Conservation (phyloP, 2,329 filamentous ascomycete genomes). For the Emericellopsis atlantica region DNA sequence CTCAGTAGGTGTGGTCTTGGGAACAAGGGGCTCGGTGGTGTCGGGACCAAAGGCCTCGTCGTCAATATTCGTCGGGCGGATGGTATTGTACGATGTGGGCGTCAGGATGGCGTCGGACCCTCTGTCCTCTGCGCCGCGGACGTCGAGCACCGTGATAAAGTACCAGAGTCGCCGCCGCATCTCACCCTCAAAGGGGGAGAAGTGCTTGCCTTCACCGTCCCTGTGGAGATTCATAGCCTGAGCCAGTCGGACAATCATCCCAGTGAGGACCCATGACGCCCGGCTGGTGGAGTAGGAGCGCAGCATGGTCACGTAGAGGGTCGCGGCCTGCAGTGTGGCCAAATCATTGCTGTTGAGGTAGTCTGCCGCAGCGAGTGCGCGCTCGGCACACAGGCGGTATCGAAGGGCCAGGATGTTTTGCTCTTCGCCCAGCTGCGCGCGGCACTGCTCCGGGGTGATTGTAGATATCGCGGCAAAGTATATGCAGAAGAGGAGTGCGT, state of each 20-base stretch:
- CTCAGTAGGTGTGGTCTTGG: constrained; percentile 22
- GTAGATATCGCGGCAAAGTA: constrained; percentile 27
- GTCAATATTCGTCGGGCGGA: constrained; percentile 37
- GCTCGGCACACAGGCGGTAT: constrained; percentile 21
- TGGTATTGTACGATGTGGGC: constrained; percentile 29
- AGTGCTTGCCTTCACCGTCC: constrained; percentile 22
- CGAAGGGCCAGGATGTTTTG: constrained; percentile 15
- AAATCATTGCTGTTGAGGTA: constrained; percentile 27
- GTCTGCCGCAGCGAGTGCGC: constrained; percentile 25
- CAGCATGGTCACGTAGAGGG: constrained; percentile 27
- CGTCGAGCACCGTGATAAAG: constrained; percentile 49
- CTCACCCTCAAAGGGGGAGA: constrained; percentile 40
- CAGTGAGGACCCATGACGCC: constrained; percentile 26
- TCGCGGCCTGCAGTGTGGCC: constrained; percentile 25
- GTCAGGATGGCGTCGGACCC: constrained; percentile 32
- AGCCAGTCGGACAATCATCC: constrained; percentile 27
- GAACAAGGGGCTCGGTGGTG: constrained; percentile 16
- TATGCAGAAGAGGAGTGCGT: constrained; percentile 27
- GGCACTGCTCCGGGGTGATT: constrained; percentile 16
- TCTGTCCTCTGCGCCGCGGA: constrained; percentile 39
- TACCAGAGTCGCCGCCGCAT: constrained; percentile 50
- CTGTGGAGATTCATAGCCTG: constrained; percentile 28
- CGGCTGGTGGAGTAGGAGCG: constrained; percentile 22
- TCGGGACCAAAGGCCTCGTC: constrained; percentile 35
- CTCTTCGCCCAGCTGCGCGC: constrained; percentile 17